Evolutionary conservation across 352 stramenopile genomes (phyloP).

Genomic region (Porosira glacialis): DNA sequence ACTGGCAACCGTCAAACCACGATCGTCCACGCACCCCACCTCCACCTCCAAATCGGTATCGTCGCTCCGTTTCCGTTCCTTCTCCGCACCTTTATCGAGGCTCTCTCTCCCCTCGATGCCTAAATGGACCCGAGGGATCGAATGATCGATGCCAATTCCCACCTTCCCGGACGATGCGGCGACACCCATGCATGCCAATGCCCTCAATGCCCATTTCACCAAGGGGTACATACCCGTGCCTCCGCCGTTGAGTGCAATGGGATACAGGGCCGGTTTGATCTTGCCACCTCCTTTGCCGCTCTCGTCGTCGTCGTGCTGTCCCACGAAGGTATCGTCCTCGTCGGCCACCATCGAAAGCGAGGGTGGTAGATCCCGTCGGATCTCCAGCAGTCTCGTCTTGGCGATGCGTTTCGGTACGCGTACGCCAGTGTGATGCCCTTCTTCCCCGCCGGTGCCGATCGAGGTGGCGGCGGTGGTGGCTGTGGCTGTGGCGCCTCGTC

Average conservation of each 20-base stretch:
- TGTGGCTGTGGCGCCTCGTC: not conserved
- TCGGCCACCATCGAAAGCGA: constrained; percentile 83
- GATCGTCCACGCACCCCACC: no score
- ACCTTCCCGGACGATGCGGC: no score
- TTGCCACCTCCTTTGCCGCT: not conserved
- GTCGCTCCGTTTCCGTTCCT: no score
- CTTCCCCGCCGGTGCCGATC: constrained; percentile 4
- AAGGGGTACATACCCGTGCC: constrained; percentile 53
- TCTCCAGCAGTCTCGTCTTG: constrained; percentile 55
- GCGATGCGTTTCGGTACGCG: constrained; percentile 52
- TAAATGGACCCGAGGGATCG: no score
- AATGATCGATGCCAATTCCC: no score
- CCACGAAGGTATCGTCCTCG: constrained; percentile 48
- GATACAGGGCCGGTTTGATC: constrained; percentile 52
- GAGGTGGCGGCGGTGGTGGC: not conserved
- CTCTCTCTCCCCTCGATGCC: no score
- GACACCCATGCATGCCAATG: no score
- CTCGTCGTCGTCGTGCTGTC: constrained; percentile 26
- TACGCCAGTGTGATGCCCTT: constrained; percentile 56
- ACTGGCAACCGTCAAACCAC: no score
- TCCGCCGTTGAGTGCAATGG: constrained; percentile 59
- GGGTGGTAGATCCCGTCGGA: constrained; percentile 77
- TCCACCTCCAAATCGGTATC: no score
- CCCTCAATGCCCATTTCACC: no score
- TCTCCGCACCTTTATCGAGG: no score